Conservation (phyloP, 768 basidiomycete genomes). For the Serpula lacrymans region DNA sequence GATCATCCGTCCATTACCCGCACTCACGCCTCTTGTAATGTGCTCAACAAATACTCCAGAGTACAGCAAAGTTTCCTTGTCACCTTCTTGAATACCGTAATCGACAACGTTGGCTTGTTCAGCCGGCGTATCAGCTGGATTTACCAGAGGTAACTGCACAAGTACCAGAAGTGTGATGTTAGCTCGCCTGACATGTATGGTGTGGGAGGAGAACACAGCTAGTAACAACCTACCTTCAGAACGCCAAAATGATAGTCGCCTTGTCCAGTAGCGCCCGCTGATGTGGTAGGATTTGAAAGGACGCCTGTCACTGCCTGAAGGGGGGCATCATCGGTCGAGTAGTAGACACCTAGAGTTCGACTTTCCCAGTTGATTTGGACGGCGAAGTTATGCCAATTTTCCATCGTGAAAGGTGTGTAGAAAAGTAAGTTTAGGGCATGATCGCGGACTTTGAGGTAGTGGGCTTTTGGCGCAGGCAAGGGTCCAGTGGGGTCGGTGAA, state of each 20-base stretch:
- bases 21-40: conserved; percentile 33
- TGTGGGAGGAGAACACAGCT: no score
- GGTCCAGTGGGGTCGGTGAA: conserved; percentile 50
- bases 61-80: conserved; percentile 50
- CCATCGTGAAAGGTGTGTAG: conserved; percentile 39
- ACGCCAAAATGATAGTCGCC: conserved; percentile 64
- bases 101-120: conserved; percentile 56
- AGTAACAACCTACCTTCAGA: conserved; percentile 43
- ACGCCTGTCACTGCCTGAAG: conserved; percentile 42
- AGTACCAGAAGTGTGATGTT: neutral
- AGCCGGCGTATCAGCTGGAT: conserved; percentile 40
- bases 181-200: no score
- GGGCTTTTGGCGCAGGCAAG: conserved; percentile 40
- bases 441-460: conserved; percentile 52
- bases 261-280: conserved; percentile 40
- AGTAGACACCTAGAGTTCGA: conserved; percentile 47
- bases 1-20: conserved; percentile 22
- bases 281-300: conserved; percentile 37
- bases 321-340: conserved; percentile 39
- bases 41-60: conserved; percentile 58
- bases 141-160: conserved; percentile 49
- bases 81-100: conserved; percentile 56
- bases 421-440: conserved; percentile 53
- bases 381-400: conserved; percentile 59
- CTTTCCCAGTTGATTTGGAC: conserved; percentile 54